Percentiles rank a stretch among this genome's conserved stretches.
Evolutionary conservation across 257 asterid genomes (phyloP).

Genomic region (Anisodus tanguticus): DNA sequence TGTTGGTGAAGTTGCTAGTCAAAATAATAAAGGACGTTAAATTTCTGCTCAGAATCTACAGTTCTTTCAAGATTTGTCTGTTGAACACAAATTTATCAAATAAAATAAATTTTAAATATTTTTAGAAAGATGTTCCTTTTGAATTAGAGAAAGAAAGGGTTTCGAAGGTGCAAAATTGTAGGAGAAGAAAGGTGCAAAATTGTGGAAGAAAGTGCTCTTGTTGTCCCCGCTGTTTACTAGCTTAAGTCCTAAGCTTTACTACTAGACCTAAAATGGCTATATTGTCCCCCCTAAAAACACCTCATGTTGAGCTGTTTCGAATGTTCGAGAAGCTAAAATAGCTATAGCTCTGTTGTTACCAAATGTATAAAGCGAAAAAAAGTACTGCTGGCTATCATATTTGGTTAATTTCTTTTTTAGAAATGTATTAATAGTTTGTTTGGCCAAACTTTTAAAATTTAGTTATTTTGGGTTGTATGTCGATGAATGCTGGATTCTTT

Average conservation of each 20-base stretch:
- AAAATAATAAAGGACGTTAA: neutral
- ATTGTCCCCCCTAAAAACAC: neutral
- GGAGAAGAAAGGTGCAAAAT: neutral
- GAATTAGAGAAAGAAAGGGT: neutral
- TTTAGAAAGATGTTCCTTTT: too few species aligned
- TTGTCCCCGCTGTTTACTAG: neutral
- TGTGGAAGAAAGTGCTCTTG: neutral
- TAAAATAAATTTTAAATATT: neutral
- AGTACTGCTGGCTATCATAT: too few species aligned
- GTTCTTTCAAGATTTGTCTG: neutral
- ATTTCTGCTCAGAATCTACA: neutral
- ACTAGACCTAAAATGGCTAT: neutral
- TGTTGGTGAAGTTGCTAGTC: neutral
- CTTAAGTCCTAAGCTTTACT: slow-evolving; percentile 7
- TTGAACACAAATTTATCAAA: neutral
- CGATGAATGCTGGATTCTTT: too few species aligned
- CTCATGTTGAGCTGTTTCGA: neutral
- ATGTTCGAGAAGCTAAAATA: neutral
- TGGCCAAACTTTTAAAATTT: too few species aligned
- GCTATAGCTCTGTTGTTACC: too few species aligned
- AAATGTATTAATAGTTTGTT: too few species aligned
- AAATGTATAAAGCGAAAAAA: too few species aligned
- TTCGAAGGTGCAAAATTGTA: neutral
- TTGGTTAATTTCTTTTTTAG: too few species aligned
- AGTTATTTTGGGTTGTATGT: too few species aligned